Conservation (phyloP, 257 asterid species). For the Nyctanthes arbortristis region DNA sequence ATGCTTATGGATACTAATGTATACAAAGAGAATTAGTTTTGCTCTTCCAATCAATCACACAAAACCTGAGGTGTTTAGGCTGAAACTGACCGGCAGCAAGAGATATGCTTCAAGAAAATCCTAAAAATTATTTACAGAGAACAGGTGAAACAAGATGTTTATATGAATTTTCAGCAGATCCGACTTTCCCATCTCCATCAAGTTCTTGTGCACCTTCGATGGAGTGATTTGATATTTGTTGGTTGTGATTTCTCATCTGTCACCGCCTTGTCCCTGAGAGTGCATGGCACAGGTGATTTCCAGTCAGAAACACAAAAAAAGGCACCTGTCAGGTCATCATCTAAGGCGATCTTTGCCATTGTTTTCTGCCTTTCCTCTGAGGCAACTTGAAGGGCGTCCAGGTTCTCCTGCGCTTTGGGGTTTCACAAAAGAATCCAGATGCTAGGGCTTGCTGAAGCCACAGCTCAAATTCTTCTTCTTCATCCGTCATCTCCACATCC, state of each 20-base stretch:
- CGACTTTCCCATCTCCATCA: slow-evolving; percentile 18
- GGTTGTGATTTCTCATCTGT: background rate
- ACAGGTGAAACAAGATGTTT: slow-evolving; percentile 37
- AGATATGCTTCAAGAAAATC: slow-evolving; percentile 25
- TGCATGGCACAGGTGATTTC: slow-evolving; percentile 6
- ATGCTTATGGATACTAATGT: slow-evolving; percentile 36
- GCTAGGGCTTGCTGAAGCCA: slow-evolving; percentile 99
- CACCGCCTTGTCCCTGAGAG: background rate
- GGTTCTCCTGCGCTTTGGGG: slow-evolving; percentile 88
- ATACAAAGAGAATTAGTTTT: slow-evolving; percentile 39
- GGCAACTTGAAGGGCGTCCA: slow-evolving; percentile 98
- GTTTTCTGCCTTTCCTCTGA: slow-evolving; percentile 77
- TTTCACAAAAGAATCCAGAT: slow-evolving; percentile 85
- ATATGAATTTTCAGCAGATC: slow-evolving; percentile 13
- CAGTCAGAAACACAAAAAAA: slow-evolving; percentile 6
- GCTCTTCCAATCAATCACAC: slow-evolving; percentile 30
- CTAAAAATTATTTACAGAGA: slow-evolving; percentile 45
- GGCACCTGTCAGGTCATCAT: slow-evolving; percentile 22
- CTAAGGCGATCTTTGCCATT: slow-evolving; percentile 85
- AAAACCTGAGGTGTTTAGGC: slow-evolving; percentile 24
- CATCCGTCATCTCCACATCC: slow-evolving; percentile 93
- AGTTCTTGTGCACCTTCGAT: background rate
- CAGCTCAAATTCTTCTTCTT: slow-evolving; percentile 91
- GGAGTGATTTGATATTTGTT: background rate
- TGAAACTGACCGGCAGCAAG: slow-evolving; percentile 16